Evolutionary conservation across 768 basidiomycete species (phyloP).

Genomic region (Suillus ampliporus): DNA sequence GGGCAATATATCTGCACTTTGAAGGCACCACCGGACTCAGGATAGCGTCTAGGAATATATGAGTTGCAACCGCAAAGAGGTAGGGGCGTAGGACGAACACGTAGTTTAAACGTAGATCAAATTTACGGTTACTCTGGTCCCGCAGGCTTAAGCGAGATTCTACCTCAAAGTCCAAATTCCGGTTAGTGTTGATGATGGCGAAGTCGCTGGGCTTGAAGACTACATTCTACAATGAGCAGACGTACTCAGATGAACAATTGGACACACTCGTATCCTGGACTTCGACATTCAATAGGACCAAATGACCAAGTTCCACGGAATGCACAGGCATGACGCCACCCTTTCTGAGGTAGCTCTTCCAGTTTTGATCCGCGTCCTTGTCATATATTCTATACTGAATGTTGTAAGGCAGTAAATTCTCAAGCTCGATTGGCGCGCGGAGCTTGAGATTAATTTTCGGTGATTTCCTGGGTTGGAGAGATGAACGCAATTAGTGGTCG

Average conservation of each 20-base stretch:
- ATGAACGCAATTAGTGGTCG: neutral
- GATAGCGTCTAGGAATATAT: slow-evolving; percentile 59
- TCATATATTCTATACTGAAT: slow-evolving; percentile 97
- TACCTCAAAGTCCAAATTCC: slow-evolving; percentile 84
- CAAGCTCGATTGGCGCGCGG: slow-evolving; percentile 92
- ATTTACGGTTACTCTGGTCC: slow-evolving; percentile 75
- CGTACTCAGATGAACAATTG: neutral
- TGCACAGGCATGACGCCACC: slow-evolving; percentile 97
- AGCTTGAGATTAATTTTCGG: slow-evolving; percentile 87
- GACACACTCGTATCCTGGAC: slow-evolving; percentile 85
- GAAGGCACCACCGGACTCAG: slow-evolving; percentile 93
- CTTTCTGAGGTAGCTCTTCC: slow-evolving; percentile 90
- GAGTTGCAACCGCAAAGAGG: slow-evolving; percentile 14
- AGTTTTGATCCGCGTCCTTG: slow-evolving; percentile 92
- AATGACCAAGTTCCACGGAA: slow-evolving; percentile 89
- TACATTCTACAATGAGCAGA: slow-evolving; percentile 35
- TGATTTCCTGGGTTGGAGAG: slow-evolving; percentile 60
- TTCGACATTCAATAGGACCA: slow-evolving; percentile 87
- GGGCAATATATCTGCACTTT: slow-evolving; percentile 94
- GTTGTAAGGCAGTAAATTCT: slow-evolving; percentile 94
- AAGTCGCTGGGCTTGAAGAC: slow-evolving; percentile 95
- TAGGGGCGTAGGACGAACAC: slow-evolving; percentile 60
- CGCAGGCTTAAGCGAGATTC: slow-evolving; percentile 75
- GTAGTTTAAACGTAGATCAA: slow-evolving; percentile 88
- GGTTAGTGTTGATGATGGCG: slow-evolving; percentile 95